Percentiles rank a stretch among this genome's conserved stretches.
These are phyloP conservation scores for Phytophthora fragariaefolia DNA, from an alignment of 352 stramenopile genomes.

Conservation along the genomic window DNA sequence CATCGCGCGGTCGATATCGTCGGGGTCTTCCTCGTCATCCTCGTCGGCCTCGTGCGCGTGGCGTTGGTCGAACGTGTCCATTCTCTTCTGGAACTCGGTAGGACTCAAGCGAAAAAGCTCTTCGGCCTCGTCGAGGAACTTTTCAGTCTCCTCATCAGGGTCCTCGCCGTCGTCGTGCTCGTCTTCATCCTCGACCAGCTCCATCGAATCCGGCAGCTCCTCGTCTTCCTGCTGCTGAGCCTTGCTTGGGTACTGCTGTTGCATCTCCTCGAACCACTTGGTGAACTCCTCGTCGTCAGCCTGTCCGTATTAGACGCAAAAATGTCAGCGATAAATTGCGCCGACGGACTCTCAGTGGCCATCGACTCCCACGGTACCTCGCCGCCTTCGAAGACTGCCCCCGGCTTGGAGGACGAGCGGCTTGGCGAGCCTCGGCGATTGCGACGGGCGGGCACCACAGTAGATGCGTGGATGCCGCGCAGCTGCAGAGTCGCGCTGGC, in stretches of 20 bases:
- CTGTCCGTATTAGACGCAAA: conserved; percentile 19
- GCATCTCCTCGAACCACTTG: conserved; percentile 58
- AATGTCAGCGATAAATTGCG: conserved; percentile 1
- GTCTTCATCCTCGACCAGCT: conserved; percentile 37
- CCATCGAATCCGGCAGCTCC: conserved; percentile 35
- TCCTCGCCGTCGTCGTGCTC: conserved; percentile 48
- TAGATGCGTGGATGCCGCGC: conserved; percentile 52
- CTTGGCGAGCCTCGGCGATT: conserved; percentile 46
- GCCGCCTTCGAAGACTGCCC: conserved; percentile 38
- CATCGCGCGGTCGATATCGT: conserved; percentile 66
- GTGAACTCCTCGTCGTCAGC: conserved; percentile 48
- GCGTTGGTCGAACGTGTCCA: conserved; percentile 55
- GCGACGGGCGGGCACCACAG: conserved; percentile 41
- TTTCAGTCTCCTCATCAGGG: conserved; percentile 60
- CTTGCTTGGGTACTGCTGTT: conserved; percentile 44
- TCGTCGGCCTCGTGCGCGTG: conserved; percentile 39
- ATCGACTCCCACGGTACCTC: conserved; percentile 33
- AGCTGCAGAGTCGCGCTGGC: conserved; percentile 21
- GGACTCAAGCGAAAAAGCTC: conserved; percentile 68
- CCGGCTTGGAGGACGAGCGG: conserved; percentile 24
- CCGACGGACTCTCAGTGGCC: neutral
- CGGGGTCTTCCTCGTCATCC: conserved; percentile 38
- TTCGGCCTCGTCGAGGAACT: conserved; percentile 78
- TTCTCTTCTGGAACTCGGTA: conserved; percentile 69
- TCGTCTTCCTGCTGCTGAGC: conserved; percentile 25